A percentile compares a stretch with the other conserved stretches of the same genome.
Evolutionary conservation across 805 yeast species (phyloP).

Genomic region (Yarrowia phangngaensis): DNA sequence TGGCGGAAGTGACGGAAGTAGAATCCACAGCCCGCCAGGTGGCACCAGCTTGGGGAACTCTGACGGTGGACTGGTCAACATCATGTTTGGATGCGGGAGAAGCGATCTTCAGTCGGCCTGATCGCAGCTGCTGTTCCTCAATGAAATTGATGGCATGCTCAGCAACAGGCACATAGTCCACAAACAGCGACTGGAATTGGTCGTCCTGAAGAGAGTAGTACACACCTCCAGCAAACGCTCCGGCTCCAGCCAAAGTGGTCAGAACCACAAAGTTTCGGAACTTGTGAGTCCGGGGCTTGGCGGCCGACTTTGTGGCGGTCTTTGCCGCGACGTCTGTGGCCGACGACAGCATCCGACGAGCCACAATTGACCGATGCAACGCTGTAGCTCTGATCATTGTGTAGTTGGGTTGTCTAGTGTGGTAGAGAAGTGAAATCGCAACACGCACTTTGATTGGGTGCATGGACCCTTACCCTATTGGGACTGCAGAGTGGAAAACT

Average conservation of each 20-base stretch:
- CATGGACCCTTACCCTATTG: too few species aligned
- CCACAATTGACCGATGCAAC: conserved; percentile 25
- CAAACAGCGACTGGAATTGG: conserved; percentile 56
- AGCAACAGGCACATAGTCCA: conserved; percentile 62
- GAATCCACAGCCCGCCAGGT: conserved; percentile 29
- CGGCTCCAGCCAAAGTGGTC: conserved; percentile 34
- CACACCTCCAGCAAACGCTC: conserved; percentile 58
- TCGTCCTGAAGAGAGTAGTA: conserved; percentile 54
- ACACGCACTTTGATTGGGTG: too few species aligned
- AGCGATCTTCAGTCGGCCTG: conserved; percentile 20
- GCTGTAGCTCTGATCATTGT: conserved; percentile 25
- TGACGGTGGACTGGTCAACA: conserved; percentile 28
- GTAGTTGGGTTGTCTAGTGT: too few species aligned
- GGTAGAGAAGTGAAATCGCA: too few species aligned
- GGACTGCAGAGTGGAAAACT: too few species aligned
- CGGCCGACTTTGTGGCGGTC: background rate
- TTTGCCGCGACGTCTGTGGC: background rate
- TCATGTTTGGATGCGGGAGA: conserved; percentile 12
- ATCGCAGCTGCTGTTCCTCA: conserved; percentile 43
- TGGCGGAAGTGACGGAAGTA: conserved; percentile 27
- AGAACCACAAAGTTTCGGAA: conserved; percentile 38
- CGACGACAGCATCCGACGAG: conserved; percentile 13
- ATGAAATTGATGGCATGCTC: conserved; percentile 50
- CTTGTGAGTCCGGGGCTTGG: conserved; percentile 31
- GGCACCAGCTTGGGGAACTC: conserved; percentile 32